Evolutionary conservation across 2,329 filamentous ascomycete species (phyloP).

Genomic region (Aspergillus uvarum): DNA sequence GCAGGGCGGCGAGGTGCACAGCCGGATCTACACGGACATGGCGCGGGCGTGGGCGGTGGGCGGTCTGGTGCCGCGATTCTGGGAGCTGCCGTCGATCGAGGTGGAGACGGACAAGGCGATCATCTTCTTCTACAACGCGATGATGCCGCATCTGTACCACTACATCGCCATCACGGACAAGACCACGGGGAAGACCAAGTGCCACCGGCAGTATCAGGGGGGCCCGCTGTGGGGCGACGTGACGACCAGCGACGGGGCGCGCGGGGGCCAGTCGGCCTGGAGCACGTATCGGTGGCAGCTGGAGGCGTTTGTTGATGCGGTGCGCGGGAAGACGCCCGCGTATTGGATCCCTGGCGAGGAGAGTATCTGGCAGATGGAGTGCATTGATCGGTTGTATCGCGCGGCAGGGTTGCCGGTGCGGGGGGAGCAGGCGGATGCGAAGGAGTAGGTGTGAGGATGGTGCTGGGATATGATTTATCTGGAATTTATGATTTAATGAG

Average conservation of each 20-base stretch:
- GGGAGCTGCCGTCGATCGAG: conserved; percentile 35
- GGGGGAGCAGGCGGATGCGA: background rate
- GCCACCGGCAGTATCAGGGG: conserved; percentile 27
- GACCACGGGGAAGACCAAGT: conserved; percentile 26
- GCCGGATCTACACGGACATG: conserved; percentile 34
- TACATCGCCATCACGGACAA: conserved; percentile 24
- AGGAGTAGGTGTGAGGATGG: background rate
- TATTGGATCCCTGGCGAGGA: conserved; percentile 47
- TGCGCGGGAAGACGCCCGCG: conserved; percentile 41
- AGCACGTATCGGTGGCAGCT: conserved; percentile 49
- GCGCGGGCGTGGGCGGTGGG: conserved; percentile 22
- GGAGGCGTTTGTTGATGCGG: conserved; percentile 50
- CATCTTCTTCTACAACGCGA: conserved; percentile 34
- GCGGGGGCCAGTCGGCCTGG: conserved; percentile 42
- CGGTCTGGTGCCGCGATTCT: conserved; percentile 29
- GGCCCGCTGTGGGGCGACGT: conserved; percentile 34
- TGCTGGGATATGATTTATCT: background rate
- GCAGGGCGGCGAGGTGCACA: conserved; percentile 20
- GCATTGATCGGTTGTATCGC: background rate
- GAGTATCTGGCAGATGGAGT: conserved; percentile 44
- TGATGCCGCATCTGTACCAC: conserved; percentile 38
- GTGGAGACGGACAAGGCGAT: conserved; percentile 26
- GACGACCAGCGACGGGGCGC: conserved; percentile 17
- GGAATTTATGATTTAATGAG: no score
- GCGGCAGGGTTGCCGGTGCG: background rate